Conservation (phyloP, 495 filamentous ascomycete genomes). For the Alectoria sarmentosa region DNA sequence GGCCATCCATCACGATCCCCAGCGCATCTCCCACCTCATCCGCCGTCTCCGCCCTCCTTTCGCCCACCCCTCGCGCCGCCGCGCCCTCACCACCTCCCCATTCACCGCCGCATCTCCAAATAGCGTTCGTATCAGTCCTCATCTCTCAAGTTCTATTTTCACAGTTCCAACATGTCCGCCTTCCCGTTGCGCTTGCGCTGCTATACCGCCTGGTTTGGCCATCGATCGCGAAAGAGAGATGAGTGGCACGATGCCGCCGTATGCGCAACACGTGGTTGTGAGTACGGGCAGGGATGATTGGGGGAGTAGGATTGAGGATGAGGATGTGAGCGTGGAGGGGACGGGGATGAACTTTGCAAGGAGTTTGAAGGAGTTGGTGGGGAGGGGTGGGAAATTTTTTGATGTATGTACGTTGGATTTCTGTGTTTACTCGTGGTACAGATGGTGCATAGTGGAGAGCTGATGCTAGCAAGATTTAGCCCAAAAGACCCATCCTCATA, state of each 20-base stretch:
- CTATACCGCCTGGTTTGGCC: constrained; percentile 59
- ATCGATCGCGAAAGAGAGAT: constrained; percentile 67
- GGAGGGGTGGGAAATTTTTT: constrained; percentile 55
- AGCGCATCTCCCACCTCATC: not conserved
- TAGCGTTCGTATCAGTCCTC: not conserved
- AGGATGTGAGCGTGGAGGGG: constrained; percentile 34
- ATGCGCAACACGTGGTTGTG: constrained; percentile 75
- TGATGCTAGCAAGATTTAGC: constrained; percentile 41
- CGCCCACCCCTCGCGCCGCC: not conserved
- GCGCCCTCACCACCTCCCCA: constrained; percentile 6
- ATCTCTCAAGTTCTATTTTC: constrained; percentile 28
- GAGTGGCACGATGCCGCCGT: constrained; percentile 68
- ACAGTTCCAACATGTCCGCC: constrained; percentile 59
- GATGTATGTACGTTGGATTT: constrained; percentile 59
- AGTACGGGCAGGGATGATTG: constrained; percentile 77
- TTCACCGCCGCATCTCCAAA: not conserved
- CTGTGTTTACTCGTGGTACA: constrained; percentile 38
- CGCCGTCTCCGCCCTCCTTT: not conserved
- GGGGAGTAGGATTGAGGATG: constrained; percentile 63
- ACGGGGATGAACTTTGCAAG: constrained; percentile 58
- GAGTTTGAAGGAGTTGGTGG: constrained; percentile 60
- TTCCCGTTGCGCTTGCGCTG: constrained; percentile 62
- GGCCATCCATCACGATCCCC: not conserved
- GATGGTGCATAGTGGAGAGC: not conserved
- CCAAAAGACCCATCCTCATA: constrained; percentile 68